Base-by-base conservation (phyloP, 1,284 basidiomycete genomes). In the Irpex lacteus region DNA sequence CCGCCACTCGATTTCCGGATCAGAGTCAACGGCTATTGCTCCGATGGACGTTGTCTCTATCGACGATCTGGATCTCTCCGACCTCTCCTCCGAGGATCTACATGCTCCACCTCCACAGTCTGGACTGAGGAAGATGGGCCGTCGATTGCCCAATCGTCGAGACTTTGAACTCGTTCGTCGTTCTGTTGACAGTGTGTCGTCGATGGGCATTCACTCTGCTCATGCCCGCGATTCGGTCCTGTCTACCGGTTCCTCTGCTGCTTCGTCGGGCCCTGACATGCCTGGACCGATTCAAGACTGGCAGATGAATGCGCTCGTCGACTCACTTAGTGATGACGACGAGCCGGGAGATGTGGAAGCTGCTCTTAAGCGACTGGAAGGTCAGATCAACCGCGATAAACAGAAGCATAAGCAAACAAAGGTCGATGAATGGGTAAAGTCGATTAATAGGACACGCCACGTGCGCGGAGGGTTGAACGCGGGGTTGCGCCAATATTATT, bases 371-470 rank as follows among this genome's bases (percentile, higher is more conserved):
- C 80, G 90, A 8, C 81, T 96, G 57, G 93, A 96, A 74, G 94
- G 94, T 0, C 87, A 94, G 72, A 91, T 95, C 64, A 92, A 91
- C 73, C 84, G 83, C 0, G 80, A 86, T 67, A 83, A 86, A 69
- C 84, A 89, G 70, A 79, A 83, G 67, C 86, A 88, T 70, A 93
- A 91, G 72, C 85, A 85, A 53, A 80, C 80, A 60, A 93, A 92
- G 72, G 92, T 95, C 3, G 89, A 94, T 72, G 84, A 85, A 7
- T 94, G 92, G 90, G 87, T 96, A 63, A 83, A 85, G 67, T 85
- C 83, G 19, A 91, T 93, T 19, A 56, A 56, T 26, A 85, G 86
- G 68, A 82, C 87, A 65, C 82, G 89, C 37, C 78, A 87, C 74
- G 83, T 80, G 3, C 81, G 80, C 21, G 87, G 87, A 0, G 85